Evolutionary conservation across 73 alveolate genomes (phyloP).

Genomic region (Urostyla sp.): DNA sequence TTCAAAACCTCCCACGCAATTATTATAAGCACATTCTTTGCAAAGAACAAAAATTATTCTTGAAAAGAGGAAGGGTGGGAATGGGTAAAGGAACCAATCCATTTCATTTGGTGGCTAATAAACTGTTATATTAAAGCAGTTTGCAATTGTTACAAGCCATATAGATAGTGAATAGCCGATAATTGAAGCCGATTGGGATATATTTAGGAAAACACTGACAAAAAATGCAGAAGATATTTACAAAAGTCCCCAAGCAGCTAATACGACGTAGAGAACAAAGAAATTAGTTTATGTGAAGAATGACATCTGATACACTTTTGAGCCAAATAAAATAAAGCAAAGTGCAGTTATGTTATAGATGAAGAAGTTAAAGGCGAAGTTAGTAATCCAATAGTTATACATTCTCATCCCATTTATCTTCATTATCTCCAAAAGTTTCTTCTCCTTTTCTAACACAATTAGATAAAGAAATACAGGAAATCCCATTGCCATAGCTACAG

Average conservation of each 20-base stretch:
- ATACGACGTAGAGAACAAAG: conserved; percentile 69
- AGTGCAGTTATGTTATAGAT: conserved; percentile 78
- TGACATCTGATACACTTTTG: conserved; percentile 75
- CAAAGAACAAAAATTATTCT: conserved; percentile 89
- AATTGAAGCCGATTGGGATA: conserved; percentile 92
- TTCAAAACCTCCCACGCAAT: conserved; percentile 80
- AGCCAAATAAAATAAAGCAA: conserved; percentile 80
- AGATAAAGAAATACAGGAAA: conserved; percentile 95
- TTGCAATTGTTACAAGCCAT: conserved; percentile 84
- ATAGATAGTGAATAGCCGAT: conserved; percentile 93
- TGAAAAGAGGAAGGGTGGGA: conserved; percentile 81
- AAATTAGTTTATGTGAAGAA: conserved; percentile 86
- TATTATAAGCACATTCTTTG: conserved; percentile 87
- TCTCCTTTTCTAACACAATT: conserved; percentile 97
- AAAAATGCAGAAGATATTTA: conserved; percentile 95
- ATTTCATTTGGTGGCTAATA: conserved; percentile 88
- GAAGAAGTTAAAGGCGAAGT: conserved; percentile 77
- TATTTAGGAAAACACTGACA: conserved; percentile 87
- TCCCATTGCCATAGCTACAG: conserved; percentile 86
- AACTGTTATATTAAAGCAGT: conserved; percentile 80
- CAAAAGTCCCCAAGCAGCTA: conserved; percentile 95
- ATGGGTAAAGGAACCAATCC: conserved; percentile 75
- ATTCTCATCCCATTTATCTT: conserved; percentile 97
- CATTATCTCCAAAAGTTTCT: conserved; percentile 95
- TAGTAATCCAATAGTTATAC: conserved; percentile 93